phyloP scores from a whole-genome alignment of 164 flowering plant species.

The Buxus sempervirens region DNA sequence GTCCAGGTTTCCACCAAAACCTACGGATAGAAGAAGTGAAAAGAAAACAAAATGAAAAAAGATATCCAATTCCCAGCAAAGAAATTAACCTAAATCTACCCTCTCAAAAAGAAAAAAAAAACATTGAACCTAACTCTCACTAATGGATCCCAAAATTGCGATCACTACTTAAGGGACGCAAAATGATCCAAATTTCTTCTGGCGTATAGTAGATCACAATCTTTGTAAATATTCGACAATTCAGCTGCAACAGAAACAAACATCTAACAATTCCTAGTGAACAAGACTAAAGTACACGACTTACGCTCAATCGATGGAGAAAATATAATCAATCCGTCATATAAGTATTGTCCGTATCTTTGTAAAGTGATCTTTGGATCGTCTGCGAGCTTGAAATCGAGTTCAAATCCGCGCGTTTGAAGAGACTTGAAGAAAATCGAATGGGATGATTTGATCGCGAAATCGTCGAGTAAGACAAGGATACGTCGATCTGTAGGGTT shows the following conservation, averaged over 20 bases:
- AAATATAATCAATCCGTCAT: constrained; percentile 76
- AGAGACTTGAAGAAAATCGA: constrained; percentile 85
- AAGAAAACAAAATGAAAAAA: too few species aligned
- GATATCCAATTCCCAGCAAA: too few species aligned
- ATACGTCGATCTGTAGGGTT: constrained; percentile 58
- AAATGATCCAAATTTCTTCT: too few species aligned
- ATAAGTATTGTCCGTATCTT: constrained; percentile 81
- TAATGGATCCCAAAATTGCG: too few species aligned
- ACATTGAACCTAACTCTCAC: too few species aligned
- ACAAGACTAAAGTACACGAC: constrained; percentile 2
- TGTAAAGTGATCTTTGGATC: constrained; percentile 75
- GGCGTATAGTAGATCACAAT: too few species aligned
- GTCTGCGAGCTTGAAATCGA: constrained; percentile 87
- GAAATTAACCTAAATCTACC: too few species aligned
- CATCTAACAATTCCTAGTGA: neutral
- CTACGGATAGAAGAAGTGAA: constrained; percentile 25
- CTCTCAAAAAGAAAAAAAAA: too few species aligned
- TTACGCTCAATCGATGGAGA: constrained; percentile 68
- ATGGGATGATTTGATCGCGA: constrained; percentile 77
- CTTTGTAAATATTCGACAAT: too few species aligned
- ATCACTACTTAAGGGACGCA: too few species aligned
- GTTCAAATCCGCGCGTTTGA: constrained; percentile 64
- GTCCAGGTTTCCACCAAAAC: constrained; percentile 82
- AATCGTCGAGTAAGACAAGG: constrained; percentile 74
- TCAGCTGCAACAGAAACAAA: too few species aligned